phyloP scores from a whole-genome alignment of 2,329 filamentous ascomycete species.

The Cercospora sesami region DNA sequence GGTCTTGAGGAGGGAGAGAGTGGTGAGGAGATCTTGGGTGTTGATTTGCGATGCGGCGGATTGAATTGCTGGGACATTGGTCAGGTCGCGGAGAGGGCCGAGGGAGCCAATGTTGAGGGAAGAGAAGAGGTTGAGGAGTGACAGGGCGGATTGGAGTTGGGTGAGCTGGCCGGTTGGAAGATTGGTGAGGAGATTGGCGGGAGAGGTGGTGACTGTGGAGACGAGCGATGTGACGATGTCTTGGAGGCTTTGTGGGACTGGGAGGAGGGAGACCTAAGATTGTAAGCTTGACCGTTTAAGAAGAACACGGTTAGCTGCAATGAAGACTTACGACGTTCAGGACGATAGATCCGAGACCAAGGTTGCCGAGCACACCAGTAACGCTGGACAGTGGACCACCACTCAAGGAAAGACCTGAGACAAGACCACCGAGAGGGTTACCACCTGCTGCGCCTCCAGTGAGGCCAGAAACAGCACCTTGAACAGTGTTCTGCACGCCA shows the following conservation, averaged over 20 bases:
- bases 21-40: constrained; percentile 18
- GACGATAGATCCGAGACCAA: constrained; percentile 17
- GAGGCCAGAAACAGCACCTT: constrained; percentile 6
- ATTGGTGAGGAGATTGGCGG: constrained; percentile 9
- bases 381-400: constrained; percentile 9
- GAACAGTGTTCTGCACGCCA: constrained; percentile 8
- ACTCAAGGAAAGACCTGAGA: constrained; percentile 1
- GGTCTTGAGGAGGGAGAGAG: constrained; percentile 14
- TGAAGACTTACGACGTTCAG: constrained; percentile 16
- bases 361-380: constrained; percentile 13
- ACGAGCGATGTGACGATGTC: constrained; percentile 14
- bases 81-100: constrained; percentile 16
- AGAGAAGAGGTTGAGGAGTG: constrained; percentile 21
- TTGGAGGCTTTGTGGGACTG: constrained; percentile 15
- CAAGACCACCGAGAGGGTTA: constrained; percentile 4
- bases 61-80: constrained; percentile 20
- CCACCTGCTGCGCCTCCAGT: constrained; percentile 7
- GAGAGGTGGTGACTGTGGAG: constrained; percentile 7
- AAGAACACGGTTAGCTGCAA: neutral
- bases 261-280: constrained; percentile 12
- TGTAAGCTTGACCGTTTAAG: neutral
- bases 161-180: constrained; percentile 17
- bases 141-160: constrained; percentile 13
- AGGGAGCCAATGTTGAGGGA: constrained; percentile 19
- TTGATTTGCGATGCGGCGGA: constrained; percentile 16